phyloP scores from a whole-genome alignment of 1,284 basidiomycete genomes.

The Leccinum fuscescens region DNA sequence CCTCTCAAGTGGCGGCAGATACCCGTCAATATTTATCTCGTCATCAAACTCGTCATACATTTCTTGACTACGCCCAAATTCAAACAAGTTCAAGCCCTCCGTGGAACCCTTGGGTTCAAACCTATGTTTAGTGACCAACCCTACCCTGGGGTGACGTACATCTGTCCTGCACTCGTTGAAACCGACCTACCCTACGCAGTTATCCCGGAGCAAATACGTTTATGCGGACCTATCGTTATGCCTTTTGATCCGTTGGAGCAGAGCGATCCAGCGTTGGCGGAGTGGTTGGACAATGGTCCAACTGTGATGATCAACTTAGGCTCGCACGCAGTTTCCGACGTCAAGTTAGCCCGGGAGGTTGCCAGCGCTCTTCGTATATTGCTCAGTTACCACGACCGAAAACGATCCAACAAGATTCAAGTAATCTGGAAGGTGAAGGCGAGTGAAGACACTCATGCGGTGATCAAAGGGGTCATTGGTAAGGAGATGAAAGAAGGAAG shows the following conservation, averaged over 20 bases:
- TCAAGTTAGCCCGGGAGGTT: slow-evolving; percentile 1
- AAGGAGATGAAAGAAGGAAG: not conserved
- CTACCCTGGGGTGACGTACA: not conserved
- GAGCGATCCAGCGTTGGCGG: slow-evolving; percentile 4
- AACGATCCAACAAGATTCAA: not conserved
- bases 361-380: slow-evolving; percentile 6
- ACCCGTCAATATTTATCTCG: slow-evolving; percentile 11
- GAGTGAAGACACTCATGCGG: not conserved
- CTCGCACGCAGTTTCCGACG: not conserved
- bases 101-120: slow-evolving; percentile 2
- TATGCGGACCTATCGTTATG: not conserved
- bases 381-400: slow-evolving; percentile 1
- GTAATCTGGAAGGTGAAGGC: slow-evolving; percentile 11
- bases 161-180: slow-evolving; percentile 6
- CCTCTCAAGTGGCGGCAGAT: slow-evolving; percentile 15
- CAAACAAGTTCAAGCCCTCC: not conserved
- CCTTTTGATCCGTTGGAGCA: slow-evolving; percentile 12
- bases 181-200: not conserved
- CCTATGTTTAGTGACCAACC: not conserved
- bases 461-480: slow-evolving; percentile 1
- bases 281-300: slow-evolving; percentile 15
- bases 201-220: slow-evolving; percentile 1
- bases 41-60: not conserved
- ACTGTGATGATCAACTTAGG: slow-evolving; percentile 13
- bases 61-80: not conserved